Base-by-base conservation (phyloP, 2,329 filamentous ascomycete genomes). In the Colletotrichum siamense region DNA sequence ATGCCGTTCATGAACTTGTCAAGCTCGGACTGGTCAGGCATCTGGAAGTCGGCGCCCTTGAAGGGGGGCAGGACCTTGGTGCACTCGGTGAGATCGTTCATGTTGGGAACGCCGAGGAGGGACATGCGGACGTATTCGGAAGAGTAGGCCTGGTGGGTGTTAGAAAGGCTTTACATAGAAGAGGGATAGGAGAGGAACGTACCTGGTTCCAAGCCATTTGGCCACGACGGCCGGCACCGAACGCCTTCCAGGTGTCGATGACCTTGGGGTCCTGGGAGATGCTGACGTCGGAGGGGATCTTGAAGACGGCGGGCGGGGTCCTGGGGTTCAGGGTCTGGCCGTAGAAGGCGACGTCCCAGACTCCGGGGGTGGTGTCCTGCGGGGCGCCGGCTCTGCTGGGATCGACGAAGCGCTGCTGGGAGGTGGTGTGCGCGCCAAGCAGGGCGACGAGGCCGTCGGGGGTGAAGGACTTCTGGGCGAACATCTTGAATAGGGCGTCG, bases 81-180 rank as follows among this genome's bases (percentile, higher is more conserved):
- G 85, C 90, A 92, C 77, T 91, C 90, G 18, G 86, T 89, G 59
- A 92, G 82, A 26, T 84, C 81, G 81, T 91, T 91, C 81, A 92
- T 88, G 79, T 91, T 91, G 79, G 89, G 86, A 16, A 91, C 89
- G 5, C 90, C 90, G 13, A 92, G 86, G 4, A 92, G 82, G 36
- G 87, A 89, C 49, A 92, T 83, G 26, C 89, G 88, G 61, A 90
- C 85, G 78, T 91, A 91, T 15, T 88, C 89, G 44, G 85, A 84
- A 3, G 89, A 86, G 71, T 90, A 92, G 61, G 88, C 89, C 86
- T 88, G 30, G 59, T 3, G 7, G n/a, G 18, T 34, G 24, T 71
- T 26, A 74, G 65, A 36, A 26, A 30, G 7, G 26, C 5, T 28
- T 28, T 28, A 28, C 26, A 57, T 44, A 15, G 30, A 16, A 62